Base-by-base conservation (phyloP, 305 asterid genomes). In the Ilex paraguariensis region DNA sequence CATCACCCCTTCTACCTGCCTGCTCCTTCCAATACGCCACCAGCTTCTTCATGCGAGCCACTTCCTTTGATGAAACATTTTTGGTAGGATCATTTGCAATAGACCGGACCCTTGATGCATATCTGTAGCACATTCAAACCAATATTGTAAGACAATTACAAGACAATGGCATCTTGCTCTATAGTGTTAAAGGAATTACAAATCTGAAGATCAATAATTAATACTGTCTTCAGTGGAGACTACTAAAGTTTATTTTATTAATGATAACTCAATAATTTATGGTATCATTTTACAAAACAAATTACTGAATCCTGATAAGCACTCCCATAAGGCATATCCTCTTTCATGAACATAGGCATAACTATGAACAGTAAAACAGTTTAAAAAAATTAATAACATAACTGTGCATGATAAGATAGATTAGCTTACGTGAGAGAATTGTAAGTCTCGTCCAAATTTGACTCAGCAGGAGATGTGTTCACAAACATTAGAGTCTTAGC, bases 401-500 rank as follows among this genome's bases (percentile, higher is more conserved):
- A 36, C 6, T 8, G 9, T 36, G 42, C 4, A 36, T 36, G 6
- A 36, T 8, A 36, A 36, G 42, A 31, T 61, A 56, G 56, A 67
- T 57, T 17, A 51, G 31, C 87, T 12, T 84, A 93, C 97, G 73
- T 77, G 60, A 92, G 73, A n/a, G 98, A 92, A 82, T 92, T 92
- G 92, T 92, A 81, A 65, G 85, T 79, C 88, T 92, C 98, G 11
- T 92, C 98, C 66, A 92, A 62, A 76, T 90, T 93, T 3, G 98
- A 93, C 73, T 93, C 96, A 11, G 94, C 96, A 0, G 97, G 96
- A 59, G 98, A 93, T 52, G 90, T 71, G 69, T 93, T 93, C 15
- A 93, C 99, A 61, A 90, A 87, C 99, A 93, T 90, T 48, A 93
- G 65, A 1, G 99, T 93, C 78, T 93, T 93, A 8, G 99, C 97